Conservation (phyloP, 1,139 yeast genomes). For the Geotrichum restrictum region DNA sequence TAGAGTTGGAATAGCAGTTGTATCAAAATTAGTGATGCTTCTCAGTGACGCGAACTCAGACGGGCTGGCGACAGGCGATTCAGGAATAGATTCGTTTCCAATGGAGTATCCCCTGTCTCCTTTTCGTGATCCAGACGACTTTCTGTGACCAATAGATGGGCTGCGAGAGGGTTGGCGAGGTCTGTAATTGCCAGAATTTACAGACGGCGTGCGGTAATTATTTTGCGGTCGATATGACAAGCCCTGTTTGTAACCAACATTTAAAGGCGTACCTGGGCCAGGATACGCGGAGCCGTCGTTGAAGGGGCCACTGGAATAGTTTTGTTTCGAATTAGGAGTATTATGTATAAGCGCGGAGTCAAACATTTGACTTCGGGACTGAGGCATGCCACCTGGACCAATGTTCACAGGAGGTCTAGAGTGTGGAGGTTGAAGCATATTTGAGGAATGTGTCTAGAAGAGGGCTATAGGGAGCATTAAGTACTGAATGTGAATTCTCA, state of each 20-base stretch:
- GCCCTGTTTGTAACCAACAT: not conserved
- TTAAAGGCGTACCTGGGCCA: not conserved
- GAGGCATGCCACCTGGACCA: constrained; percentile 32
- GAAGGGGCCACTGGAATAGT: not conserved
- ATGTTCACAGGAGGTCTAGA: not conserved
- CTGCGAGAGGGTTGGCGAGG: not conserved
- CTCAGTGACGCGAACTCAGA: constrained; percentile 23
- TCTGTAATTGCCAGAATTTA: not conserved
- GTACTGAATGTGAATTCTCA: not conserved
- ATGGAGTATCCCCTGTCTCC: not conserved
- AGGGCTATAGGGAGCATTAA: not conserved
- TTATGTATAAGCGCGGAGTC: constrained; percentile 28
- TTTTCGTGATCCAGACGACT: not conserved
- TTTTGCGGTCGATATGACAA: not conserved
- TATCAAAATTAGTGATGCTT: constrained; percentile 38
- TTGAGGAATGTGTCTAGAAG: not conserved
- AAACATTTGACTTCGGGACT: constrained; percentile 28
- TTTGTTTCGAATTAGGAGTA: not conserved
- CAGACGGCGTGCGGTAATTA: not conserved
- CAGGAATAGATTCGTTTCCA: constrained; percentile 29
- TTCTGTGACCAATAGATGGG: not conserved
- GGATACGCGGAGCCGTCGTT: not conserved
- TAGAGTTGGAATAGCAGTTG: constrained; percentile 41
- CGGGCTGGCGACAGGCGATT: constrained; percentile 20
- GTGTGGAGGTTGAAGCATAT: not conserved